Base-by-base conservation (phyloP, 306 rosid species). In the Castanospermum australe region DNA sequence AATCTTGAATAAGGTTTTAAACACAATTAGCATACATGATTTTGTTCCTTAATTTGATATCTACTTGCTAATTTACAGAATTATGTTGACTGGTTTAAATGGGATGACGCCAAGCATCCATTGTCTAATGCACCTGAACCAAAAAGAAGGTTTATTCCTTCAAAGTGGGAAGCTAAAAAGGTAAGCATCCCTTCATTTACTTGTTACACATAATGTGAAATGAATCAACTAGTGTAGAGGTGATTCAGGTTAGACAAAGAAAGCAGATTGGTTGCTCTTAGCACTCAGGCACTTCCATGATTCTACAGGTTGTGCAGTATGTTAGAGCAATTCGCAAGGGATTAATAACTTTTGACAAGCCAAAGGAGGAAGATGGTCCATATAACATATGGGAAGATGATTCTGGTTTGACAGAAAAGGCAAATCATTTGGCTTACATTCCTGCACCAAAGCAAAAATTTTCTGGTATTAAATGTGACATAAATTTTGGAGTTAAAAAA, bases 61-160 rank as follows among this genome's bases (percentile, higher is more conserved):
- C 28, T 80, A 17, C 38, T 60, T 83, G 36, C 67, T 50, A 45
- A 44, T 72, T 32, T 85, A 56, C 85, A 95, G 99, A 76, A 86
- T 52, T 89, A 83, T 81, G 98, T 88, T 75, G 99, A 95, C 85
- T 95, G 97, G 97, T 95, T 93, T 85, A 88, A 93, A 84, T 93
- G 92, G 92, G 96, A 93, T 17, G 98, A 77, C 85, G 86, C 97
- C 32, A 90, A 80, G 20, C 96, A 91, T 85, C 99, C 99, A 35
- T 80, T 95, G 75, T 91, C 97, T 82, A 93, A 86, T 76, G 97
- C 95, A 54, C 98, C 99, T 21, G 99, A 95, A 80, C 99, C 99
- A 50, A 95, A 95, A 89, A 88, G 97, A 78, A 89, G 99, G 81
- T 92, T 95, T 71, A 90, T 92, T 88, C 99, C 92, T 80, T 95